Base-by-base conservation (phyloP, 176 grass and related monocot species). In the Saccharum spontaneum region DNA sequence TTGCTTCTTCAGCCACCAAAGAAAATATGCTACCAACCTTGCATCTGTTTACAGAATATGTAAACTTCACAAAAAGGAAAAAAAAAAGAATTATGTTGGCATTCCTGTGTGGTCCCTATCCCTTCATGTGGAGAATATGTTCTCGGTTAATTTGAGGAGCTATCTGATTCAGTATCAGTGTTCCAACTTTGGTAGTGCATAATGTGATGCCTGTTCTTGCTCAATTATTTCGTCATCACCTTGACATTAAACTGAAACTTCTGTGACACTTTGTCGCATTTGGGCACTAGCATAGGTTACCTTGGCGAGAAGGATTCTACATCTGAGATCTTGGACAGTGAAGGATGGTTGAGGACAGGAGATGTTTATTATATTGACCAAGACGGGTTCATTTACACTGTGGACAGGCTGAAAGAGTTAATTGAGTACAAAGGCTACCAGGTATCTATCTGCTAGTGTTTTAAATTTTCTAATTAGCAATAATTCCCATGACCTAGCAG, bases 381-480 rank as follows among this genome's bases (percentile, higher is more conserved):
- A 31, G 87, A 89, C 41, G 90, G 90, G 4, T 77, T 92, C 11
- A 13, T 92, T 18, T 89, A 48, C 77, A 10, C 84, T 18, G 39
- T 92, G 7, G 87, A 92, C 18, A 52, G 90, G 7, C 37, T 92
- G 33, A 92, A 89, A 87, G 90, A 92, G 54, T 26, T 92, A 33
- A 92, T 92, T 31, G 89, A 92, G 69, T 87, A 80, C 84, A 92
- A 92, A 4, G 90, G 90, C 6, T 92, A 92, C 76, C 90, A 92
- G 90, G 90, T 92, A 14, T 13, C 14, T 17, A 52, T 52, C 50
- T 54, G 17, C 17, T 20, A 54, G 17, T 71, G 7, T 36, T 68
- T 60, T 6, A 50, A 68, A 10, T 9, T 62, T 61, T 49, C 31
- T 18, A 33, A 31, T 54, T 1, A 17, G 28, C 16, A 38, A 7